Conservation (phyloP, 2,329 filamentous ascomycete species). For the Arthroderma uncinatum region DNA sequence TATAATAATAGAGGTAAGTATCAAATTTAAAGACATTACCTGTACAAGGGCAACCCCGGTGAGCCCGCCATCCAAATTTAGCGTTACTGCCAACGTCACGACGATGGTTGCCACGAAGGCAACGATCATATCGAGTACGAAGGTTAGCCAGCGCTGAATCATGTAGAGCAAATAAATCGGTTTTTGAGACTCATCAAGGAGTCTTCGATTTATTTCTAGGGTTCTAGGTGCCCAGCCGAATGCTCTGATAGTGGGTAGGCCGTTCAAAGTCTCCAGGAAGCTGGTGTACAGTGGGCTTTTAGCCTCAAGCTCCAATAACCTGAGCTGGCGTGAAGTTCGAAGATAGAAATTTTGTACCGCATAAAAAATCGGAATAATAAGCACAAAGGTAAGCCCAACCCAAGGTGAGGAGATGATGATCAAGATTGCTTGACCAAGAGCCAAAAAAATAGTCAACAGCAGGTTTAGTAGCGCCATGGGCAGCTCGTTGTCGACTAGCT, state of each 20-base stretch:
- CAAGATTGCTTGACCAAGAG: slow-evolving; percentile 19
- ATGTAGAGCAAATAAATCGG: slow-evolving; percentile 48
- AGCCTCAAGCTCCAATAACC: slow-evolving; percentile 35
- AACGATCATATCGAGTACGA: slow-evolving; percentile 42
- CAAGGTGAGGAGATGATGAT: slow-evolving; percentile 20
- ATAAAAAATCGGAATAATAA: slow-evolving; percentile 20
- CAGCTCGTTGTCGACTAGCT: slow-evolving; percentile 36
- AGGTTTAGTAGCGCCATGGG: slow-evolving; percentile 26
- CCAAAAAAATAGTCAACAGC: too few relatives aligned
- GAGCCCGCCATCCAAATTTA: slow-evolving; percentile 37
- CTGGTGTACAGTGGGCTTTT: slow-evolving; percentile 33
- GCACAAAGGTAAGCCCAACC: slow-evolving; percentile 20
- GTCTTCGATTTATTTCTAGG: slow-evolving; percentile 30
- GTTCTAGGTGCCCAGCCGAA: slow-evolving; percentile 12
- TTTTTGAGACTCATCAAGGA: slow-evolving; percentile 45
- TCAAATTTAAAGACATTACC: slow-evolving; percentile 34
- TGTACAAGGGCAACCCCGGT: slow-evolving; percentile 40
- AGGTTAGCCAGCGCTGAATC: slow-evolving; percentile 44
- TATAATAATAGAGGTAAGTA: slow-evolving; percentile 42
- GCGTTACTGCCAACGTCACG: slow-evolving; percentile 39
- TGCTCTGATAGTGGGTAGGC: slow-evolving; percentile 18
- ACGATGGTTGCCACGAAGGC: slow-evolving; percentile 39
- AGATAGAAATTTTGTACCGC: slow-evolving; percentile 31
- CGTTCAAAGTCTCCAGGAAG: slow-evolving; percentile 21
- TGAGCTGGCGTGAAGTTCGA: slow-evolving; percentile 35